These are phyloP conservation scores for Saturnispora sanitii DNA, from an alignment of 805 yeast genomes.

Conservation along the genomic window DNA sequence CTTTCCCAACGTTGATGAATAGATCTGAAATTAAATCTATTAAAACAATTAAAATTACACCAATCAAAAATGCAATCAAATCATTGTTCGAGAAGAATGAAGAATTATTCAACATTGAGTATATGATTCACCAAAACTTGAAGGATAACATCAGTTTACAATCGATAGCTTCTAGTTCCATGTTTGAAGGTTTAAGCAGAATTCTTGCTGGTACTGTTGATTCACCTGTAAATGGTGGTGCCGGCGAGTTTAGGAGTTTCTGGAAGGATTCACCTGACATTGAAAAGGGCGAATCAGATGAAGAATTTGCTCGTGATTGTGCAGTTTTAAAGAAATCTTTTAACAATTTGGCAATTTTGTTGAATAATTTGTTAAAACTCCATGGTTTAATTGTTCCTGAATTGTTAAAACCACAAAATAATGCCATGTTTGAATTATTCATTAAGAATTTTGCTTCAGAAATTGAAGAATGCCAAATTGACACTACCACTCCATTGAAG, in stretches of 20 bases:
- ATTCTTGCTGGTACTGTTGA: conserved; percentile 78
- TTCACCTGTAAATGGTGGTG: conserved; percentile 90
- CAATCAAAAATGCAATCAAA: conserved; percentile 71
- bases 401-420: conserved; percentile 52
- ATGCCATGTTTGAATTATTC: conserved; percentile 53
- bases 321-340: conserved; percentile 39
- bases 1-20: conserved; percentile 85
- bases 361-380: conserved; percentile 54
- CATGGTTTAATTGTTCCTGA: conserved; percentile 58
- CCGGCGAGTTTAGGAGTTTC: conserved; percentile 70
- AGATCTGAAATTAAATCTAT: conserved; percentile 57
- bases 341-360: conserved; percentile 55
- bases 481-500: conserved; percentile 17
- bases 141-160: conserved; percentile 28
- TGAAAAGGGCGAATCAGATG: conserved; percentile 17
- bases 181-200: conserved; percentile 58
- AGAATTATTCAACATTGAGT: conserved; percentile 62
- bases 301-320: conserved; percentile 19
- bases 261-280: conserved; percentile 24
- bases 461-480: conserved; percentile 34
- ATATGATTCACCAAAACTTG: conserved; percentile 36
- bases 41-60: conserved; percentile 53
- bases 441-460: conserved; percentile 60
- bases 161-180: conserved; percentile 24
- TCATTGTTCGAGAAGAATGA: conserved; percentile 57